Conservation (phyloP, 169 alveolate species). For the Cryptosporidium muris region DNA sequence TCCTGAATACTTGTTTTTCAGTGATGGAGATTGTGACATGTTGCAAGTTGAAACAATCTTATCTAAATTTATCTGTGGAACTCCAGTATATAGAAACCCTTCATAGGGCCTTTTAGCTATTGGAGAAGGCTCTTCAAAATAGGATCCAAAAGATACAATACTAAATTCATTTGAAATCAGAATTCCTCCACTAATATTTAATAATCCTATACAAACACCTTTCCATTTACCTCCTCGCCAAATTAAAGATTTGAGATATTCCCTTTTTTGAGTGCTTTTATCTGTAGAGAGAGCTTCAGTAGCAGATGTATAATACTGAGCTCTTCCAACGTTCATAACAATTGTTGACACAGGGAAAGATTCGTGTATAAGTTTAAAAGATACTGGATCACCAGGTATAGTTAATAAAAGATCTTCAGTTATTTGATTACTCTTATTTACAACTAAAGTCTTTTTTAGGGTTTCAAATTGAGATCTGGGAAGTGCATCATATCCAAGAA, state of each 20-base stretch:
- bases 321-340: slow-evolving; percentile 16
- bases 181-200: slow-evolving; percentile 50
- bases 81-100: slow-evolving; percentile 58
- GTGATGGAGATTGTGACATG: slow-evolving; percentile 33
- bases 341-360: slow-evolving; percentile 43
- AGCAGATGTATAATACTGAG: slow-evolving; percentile 31
- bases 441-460: background rate
- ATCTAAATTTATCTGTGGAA: slow-evolving; percentile 43
- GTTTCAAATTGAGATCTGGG: slow-evolving; percentile 3
- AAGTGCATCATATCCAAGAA: slow-evolving; percentile 41
- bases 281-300: slow-evolving; percentile 31
- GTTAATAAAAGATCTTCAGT: slow-evolving; percentile 47
- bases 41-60: slow-evolving; percentile 56
- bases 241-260: slow-evolving; percentile 13
- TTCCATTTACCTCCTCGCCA: slow-evolving; percentile 67
- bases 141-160: slow-evolving; percentile 55
- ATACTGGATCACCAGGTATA: slow-evolving; percentile 59
- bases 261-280: background rate
- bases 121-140: slow-evolving; percentile 62
- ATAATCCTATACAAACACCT: slow-evolving; percentile 61
- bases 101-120: slow-evolving; percentile 20
- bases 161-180: slow-evolving; percentile 31
- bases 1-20: slow-evolving; percentile 48
- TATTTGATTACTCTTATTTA: slow-evolving; percentile 18
- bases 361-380: slow-evolving; percentile 46